phyloP scores from a whole-genome alignment of 495 filamentous ascomycete species.

The Aspergillus indologenus region DNA sequence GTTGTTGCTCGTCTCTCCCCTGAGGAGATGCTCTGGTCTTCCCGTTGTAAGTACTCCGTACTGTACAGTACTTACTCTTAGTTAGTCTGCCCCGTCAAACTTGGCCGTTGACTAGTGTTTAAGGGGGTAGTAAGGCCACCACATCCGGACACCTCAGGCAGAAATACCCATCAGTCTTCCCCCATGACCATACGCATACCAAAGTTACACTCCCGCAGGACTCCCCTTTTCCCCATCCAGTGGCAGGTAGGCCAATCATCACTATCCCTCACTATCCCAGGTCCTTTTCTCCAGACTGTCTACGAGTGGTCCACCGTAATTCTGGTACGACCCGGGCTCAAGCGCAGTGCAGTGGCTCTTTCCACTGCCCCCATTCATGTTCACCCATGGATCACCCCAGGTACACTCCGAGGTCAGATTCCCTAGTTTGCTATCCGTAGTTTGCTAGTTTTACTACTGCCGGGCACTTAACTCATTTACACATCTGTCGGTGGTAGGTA shows the following conservation, averaged over 20 bases:
- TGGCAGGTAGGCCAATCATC: slow-evolving; percentile 10
- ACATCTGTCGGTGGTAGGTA: too few species aligned
- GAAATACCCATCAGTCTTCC: neutral
- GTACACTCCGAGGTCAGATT: neutral
- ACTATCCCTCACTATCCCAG: neutral
- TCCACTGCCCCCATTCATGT: neutral
- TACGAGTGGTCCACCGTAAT: slow-evolving; percentile 8
- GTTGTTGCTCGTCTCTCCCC: slow-evolving; percentile 2
- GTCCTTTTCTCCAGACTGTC: slow-evolving; percentile 12
- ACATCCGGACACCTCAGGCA: neutral
- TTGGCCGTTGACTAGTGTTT: slow-evolving; percentile 17
- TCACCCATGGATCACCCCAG: neutral
- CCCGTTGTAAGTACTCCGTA: too few species aligned
- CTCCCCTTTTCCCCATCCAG: slow-evolving; percentile 18
- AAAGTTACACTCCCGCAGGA: slow-evolving; percentile 4
- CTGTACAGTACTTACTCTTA: too few species aligned
- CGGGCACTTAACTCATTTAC: too few species aligned
- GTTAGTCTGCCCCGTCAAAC: slow-evolving; percentile 9
- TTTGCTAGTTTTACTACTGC: too few species aligned
- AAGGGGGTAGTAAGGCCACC: slow-evolving; percentile 13
- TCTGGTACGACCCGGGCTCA: neutral
- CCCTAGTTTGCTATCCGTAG: too few species aligned
- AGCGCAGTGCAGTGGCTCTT: neutral
- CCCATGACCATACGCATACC: neutral
- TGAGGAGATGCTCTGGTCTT: slow-evolving; percentile 12